Percentiles rank a stretch among this genome's conserved stretches.
These are phyloP conservation scores for Casaregolazyma suthepensis DNA, from an alignment of 1,139 yeast species.

Conservation along the genomic window DNA sequence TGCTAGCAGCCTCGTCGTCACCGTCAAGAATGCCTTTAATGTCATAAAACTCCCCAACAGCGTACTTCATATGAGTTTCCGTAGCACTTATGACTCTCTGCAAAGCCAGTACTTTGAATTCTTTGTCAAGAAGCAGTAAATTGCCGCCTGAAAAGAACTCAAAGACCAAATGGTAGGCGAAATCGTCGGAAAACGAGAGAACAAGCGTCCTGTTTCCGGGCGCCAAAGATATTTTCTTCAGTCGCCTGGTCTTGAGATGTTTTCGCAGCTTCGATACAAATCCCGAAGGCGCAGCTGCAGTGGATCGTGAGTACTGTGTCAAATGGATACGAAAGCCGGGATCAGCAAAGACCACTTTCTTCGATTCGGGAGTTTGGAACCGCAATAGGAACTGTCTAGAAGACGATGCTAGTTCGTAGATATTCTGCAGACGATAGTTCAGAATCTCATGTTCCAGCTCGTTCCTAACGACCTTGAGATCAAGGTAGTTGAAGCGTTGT, in stretches of 20 bases:
- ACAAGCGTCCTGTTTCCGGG: constrained; percentile 76
- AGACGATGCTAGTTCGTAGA: constrained; percentile 73
- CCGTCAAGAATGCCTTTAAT: constrained; percentile 31
- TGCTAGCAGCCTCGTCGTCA: constrained; percentile 1
- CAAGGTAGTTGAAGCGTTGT: constrained; percentile 85
- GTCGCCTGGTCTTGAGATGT: constrained; percentile 73
- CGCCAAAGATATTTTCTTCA: constrained; percentile 67
- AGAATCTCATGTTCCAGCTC: constrained; percentile 56
- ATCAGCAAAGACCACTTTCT: constrained; percentile 67
- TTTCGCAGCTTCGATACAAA: constrained; percentile 83
- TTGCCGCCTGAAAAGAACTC: constrained; percentile 97
- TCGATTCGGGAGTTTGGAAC: constrained; percentile 79
- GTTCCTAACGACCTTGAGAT: constrained; percentile 60
- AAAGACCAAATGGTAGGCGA: constrained; percentile 66
- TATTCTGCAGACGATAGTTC: constrained; percentile 72
- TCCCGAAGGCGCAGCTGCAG: constrained; percentile 74
- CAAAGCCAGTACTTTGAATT: constrained; percentile 60
- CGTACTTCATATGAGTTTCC: constrained; percentile 30
- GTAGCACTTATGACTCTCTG: constrained; percentile 70
- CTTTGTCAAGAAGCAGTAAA: constrained; percentile 66
- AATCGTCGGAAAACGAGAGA: constrained; percentile 69
- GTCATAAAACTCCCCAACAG: constrained; percentile 66
- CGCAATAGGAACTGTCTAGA: constrained; percentile 71
- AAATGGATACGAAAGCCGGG: constrained; percentile 79
- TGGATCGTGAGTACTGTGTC: constrained; percentile 75